Evolutionary conservation across 2,329 filamentous ascomycete genomes (phyloP), one percentile per base, ranked within the genome.

Genomic region (Penicillium glabrum): DNA sequence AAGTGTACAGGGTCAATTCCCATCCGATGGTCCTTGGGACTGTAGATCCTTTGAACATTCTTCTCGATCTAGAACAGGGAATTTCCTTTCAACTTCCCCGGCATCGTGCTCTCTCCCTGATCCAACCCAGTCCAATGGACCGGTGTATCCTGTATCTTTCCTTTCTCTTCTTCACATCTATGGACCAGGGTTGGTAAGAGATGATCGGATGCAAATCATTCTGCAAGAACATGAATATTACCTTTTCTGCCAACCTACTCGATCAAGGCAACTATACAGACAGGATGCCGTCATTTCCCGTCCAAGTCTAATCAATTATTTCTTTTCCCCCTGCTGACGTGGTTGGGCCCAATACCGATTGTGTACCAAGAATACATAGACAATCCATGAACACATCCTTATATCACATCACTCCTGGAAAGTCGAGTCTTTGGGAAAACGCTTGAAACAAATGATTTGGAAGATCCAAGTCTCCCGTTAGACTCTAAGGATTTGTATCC

Each of bases 101-200:
- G 51, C 52, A 41, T 48, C 39, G 33, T 47, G 26, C 35, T 29
- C 49, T 46, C 27, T 27, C 54, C 43, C 48, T 43, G 47, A 54
- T 43, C 43, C 47, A 58, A 47, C 61, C 65, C 65, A 66, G 64
- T 57, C 65, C 65, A 61, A 57, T 64, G 65, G 65, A 64, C 51
- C 62, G 62, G 63, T 48, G 52, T 57, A 46, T 27, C 55, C 47
- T 61, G 60, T 41, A 23, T 39, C 46, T 56, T 56, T 55, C 27
- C 24, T 21, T 41, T 41, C 16, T 24, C 24, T 2, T 29, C 27
- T 29, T 11, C 27, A 16, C 43, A 47, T 51, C 9, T 33, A 37
- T 21, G 19, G 19, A 41, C 10, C 11, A 23, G 19, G 19, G 6
- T 23, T 41, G 5, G 5, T 4, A 13, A 41, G 19, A 19, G 8